Conservation (phyloP, 2,329 filamentous ascomycete genomes). For the Cytospora chrysosperma region DNA sequence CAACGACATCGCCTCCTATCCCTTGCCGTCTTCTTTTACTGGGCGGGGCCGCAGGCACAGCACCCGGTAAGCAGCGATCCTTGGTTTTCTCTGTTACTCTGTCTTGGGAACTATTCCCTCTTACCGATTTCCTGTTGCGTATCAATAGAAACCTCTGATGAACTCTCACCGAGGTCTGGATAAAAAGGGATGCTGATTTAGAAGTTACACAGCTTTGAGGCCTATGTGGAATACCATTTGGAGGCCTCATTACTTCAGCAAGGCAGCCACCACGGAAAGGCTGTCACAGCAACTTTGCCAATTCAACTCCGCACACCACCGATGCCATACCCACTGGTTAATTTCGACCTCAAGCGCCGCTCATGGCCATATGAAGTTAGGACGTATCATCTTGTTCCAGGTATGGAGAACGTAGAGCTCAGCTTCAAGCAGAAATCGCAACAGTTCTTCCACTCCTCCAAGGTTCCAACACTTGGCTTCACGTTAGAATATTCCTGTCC, state of each 20-base stretch:
- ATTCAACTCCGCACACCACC: constrained; percentile 25
- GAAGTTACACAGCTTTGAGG: constrained; percentile 22
- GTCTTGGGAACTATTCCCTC: no score
- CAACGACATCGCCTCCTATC: constrained; percentile 11
- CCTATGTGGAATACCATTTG: constrained; percentile 39
- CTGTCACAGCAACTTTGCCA: constrained; percentile 27
- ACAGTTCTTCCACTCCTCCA: constrained; percentile 34
- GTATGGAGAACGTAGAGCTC: constrained; percentile 32
- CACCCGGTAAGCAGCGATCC: neutral
- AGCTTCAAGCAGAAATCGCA: constrained; percentile 35
- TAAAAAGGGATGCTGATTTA: neutral
- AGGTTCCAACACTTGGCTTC: constrained; percentile 34
- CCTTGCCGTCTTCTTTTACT: constrained; percentile 24
- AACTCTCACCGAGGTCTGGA: neutral
- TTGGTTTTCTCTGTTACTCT: no score
- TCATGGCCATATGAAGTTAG: constrained; percentile 24
- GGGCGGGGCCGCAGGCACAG: neutral
- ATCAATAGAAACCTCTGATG: no score
- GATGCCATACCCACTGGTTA: constrained; percentile 23
- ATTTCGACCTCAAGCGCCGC: constrained; percentile 20
- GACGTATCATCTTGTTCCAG: constrained; percentile 32
- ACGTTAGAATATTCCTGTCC: constrained; percentile 32
- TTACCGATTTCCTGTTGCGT: no score
- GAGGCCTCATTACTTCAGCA: constrained; percentile 30
- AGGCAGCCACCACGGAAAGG: neutral